Evolutionary conservation across 2,329 filamentous ascomycete species (phyloP).

Genomic region (Biscogniauxia mediterranea): DNA sequence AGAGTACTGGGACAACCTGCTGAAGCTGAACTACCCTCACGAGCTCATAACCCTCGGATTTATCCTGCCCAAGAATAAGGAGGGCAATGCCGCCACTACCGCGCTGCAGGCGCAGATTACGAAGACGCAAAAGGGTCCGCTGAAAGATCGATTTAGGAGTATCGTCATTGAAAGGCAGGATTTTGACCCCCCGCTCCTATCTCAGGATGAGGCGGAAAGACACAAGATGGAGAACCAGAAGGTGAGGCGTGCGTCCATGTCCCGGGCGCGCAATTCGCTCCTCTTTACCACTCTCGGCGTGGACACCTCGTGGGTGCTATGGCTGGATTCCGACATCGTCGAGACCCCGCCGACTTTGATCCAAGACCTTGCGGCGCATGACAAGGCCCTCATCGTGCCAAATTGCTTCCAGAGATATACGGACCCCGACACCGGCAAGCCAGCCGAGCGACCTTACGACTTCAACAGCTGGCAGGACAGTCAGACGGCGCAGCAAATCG

Average conservation of each 20-base stretch:
- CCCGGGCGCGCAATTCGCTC: slow-evolving; percentile 87
- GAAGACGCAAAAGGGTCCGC: slow-evolving; percentile 79
- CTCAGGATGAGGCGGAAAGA: slow-evolving; percentile 82
- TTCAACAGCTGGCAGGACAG: slow-evolving; percentile 98
- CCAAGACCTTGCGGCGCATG: slow-evolving; percentile 83
- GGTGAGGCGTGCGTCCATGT: slow-evolving; percentile 81
- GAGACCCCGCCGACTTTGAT: slow-evolving; percentile 84
- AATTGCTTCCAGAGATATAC: slow-evolving; percentile 92
- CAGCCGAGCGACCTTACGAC: slow-evolving; percentile 83
- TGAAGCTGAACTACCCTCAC: slow-evolving; percentile 83
- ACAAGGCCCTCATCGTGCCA: slow-evolving; percentile 88
- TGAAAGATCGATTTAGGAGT: slow-evolving; percentile 82
- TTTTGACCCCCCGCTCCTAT: slow-evolving; percentile 76
- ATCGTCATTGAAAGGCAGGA: slow-evolving; percentile 95
- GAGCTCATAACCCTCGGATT: slow-evolving; percentile 93
- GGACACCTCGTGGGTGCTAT: slow-evolving; percentile 91
- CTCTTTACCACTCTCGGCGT: slow-evolving; percentile 94
- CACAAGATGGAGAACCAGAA: slow-evolving; percentile 94
- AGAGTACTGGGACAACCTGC: slow-evolving; percentile 91
- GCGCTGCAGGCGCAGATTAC: slow-evolving; percentile 81
- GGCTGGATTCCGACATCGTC: slow-evolving; percentile 89
- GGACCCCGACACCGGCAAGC: slow-evolving; percentile 65
- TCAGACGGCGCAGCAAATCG: slow-evolving; percentile 72
- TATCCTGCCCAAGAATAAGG: slow-evolving; percentile 90
- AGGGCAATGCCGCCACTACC: slow-evolving; percentile 82